Base-by-base conservation (phyloP, 225 moss, liverwort and hornwort genomes). In the Ulota crispa region DNA sequence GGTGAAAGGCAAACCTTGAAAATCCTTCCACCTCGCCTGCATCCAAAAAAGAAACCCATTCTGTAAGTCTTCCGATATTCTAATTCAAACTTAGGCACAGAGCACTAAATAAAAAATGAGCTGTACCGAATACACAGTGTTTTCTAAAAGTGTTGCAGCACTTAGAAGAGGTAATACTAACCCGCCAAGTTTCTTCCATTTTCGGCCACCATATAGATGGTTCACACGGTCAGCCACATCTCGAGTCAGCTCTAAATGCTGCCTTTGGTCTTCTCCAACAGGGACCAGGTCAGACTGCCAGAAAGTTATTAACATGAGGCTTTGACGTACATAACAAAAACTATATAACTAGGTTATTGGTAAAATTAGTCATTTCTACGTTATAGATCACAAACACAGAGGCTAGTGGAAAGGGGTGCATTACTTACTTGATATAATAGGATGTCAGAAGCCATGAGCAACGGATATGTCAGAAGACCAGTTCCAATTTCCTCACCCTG, bases 101-200 rank as follows among this genome's bases (percentile, higher is more conserved):
- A 77, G 18, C 13, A 47, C 32, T 57, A 23, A 16, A 62, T 75
- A 57, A 65, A 11, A 62, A 66, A 57, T 72, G 57, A 83, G 41
- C 5, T 72, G 28, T 63, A 30, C 45, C 28, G 12, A 36, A 28
- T 56, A 78, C 12, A 41, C 39, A 65, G 16, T 8, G 31, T 42
- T 41, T 50, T 79, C 28, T 54, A 66, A 60, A 73, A 80, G 32
- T 12, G 23, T 41, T 75, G 70, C 72, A 76, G 65, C 72, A 76
- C 36, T 68, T 68, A 39, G 63, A 64, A 64, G 70, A 73, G 57
- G 63, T 60, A 52, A 45, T 78, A 84, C 95, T 80, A 72, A 97
- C 97, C 96, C 94, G 87, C 96, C 98, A 83, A 93, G 85, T 89
- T 99, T 99, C 91, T 94, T 99, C 95, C 98, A 99, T 88, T 99